Evolutionary conservation across 23 red algal species (phyloP), one percentile per base, ranked within the genome.

Genomic region (Gracilaria gracilis): DNA sequence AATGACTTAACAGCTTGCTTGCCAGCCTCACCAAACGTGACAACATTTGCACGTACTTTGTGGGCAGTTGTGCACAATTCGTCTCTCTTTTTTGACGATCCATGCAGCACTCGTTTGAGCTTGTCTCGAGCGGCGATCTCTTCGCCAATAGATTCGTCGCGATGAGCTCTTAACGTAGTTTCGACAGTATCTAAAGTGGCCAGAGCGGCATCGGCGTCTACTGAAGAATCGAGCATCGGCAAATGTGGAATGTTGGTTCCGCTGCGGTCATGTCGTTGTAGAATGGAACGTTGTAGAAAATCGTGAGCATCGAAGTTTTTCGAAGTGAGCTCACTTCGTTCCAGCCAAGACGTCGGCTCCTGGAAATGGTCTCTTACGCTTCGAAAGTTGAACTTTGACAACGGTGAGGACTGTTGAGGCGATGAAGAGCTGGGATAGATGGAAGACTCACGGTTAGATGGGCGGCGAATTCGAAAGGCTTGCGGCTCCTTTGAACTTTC

Each of bases 271-370:
- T 90, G 61, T 20, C 74, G 36, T 38, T 64, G 73, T 27, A 69
- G 42, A 40, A 90, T 49, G 1, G 64, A 70, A n/a, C 87, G 71
- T 71, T 90, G 87, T 17, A 90, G 58, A 80, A 90, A 90, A 64
- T 70, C 74, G 33, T 90, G 87, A 49, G 87, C 87, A 48, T 67
- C 70, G 55, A 90, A 90, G 44, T 9, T 76, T 23, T 49, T 70
- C 14, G 87, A 90, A 28, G 27, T 51, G 23, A 90, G 71, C 31
- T 90, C 87, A 44, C 50, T 33, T 20, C 50, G 36, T 34, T 55
- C 39, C 20, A 90, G 75, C 87, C 87, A 90, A n/a, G 87, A 90
- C 14, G 87, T 75, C 2, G 87, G 87, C 27, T 90, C 87, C 36
- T 77, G 72, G 72, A 77, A 77, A 51, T 50, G 38, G 0, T 77